Percentiles rank a stretch among this genome's conserved stretches.
These are phyloP conservation scores for Aegilops umbellulata DNA, from an alignment of 176 grass and related monocot species.

Conservation along the genomic window DNA sequence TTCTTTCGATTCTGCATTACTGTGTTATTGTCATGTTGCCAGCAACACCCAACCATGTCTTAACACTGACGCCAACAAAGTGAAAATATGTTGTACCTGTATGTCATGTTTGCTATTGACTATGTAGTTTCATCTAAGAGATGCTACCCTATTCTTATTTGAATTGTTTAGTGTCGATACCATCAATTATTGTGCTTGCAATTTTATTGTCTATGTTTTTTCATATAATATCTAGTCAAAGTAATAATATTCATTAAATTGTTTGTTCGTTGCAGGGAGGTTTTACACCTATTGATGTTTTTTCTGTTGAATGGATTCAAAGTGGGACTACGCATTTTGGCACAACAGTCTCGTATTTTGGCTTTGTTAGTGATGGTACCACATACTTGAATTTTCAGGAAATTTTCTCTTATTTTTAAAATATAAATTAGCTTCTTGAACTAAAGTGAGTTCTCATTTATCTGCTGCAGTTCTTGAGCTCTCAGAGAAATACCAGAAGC, in stretches of 20 bases:
- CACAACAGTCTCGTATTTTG: conserved; percentile 95
- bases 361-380: conserved; percentile 97
- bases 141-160: conserved; percentile 5
- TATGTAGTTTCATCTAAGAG: conserved; percentile 25
- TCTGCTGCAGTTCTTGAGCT: conserved; percentile 87
- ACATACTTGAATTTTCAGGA: conserved; percentile 21
- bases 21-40: neutral
- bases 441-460: conserved; percentile 32
- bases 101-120: conserved; percentile 8
- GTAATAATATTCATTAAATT: neutral
- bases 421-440: conserved; percentile 30
- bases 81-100: neutral
- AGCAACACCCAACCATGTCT: conserved; percentile 12
- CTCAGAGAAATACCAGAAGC: conserved; percentile 95
- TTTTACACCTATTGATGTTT: conserved; percentile 89
- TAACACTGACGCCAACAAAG: neutral
- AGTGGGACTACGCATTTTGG: conserved; percentile 83
- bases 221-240: neutral
- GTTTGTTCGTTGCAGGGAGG: conserved; percentile 66
- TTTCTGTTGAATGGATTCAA: conserved; percentile 95
- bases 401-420: conserved; percentile 10
- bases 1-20: neutral
- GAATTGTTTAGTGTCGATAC: conserved; percentile 4
- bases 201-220: conserved; percentile 20
- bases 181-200: neutral